These are phyloP conservation scores for Drechslerella coelobrocha DNA, from an alignment of 2,329 filamentous ascomycete genomes.

Conservation along the genomic window DNA sequence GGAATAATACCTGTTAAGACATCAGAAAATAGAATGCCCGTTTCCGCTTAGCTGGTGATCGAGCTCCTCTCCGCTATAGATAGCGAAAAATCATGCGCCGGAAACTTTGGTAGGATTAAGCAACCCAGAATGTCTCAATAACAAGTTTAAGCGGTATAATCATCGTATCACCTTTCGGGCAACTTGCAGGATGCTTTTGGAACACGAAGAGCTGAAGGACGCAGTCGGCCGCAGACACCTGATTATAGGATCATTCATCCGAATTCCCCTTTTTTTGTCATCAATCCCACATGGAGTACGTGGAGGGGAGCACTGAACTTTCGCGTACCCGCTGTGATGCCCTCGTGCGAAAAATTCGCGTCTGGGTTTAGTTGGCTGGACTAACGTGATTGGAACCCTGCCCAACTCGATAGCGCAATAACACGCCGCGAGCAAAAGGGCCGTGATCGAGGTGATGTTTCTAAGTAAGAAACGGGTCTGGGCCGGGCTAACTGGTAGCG, in stretches of 20 bases:
- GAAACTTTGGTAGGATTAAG: conserved; percentile 49
- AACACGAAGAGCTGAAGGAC: conserved; percentile 21
- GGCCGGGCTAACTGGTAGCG: conserved; percentile 40
- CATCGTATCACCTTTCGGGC: conserved; percentile 33
- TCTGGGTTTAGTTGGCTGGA: background rate
- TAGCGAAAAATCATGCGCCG: conserved; percentile 49
- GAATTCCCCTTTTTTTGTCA: background rate
- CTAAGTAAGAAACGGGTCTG: conserved; percentile 33
- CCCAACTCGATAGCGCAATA: conserved; percentile 47
- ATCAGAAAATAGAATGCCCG: conserved; percentile 42
- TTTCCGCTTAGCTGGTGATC: conserved; percentile 17
- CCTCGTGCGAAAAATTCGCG: conserved; percentile 8
- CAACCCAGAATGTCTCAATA: conserved; percentile 38
- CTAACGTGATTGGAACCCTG: conserved; percentile 47
- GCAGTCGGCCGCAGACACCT: conserved; percentile 32
- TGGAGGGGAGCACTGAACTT: background rate
- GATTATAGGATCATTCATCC: conserved; percentile 36
- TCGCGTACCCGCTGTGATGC: background rate
- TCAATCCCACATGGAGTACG: background rate
- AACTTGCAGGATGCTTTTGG: conserved; percentile 18
- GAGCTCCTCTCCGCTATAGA: conserved; percentile 48
- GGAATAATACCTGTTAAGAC: conserved; percentile 43
- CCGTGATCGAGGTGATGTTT: conserved; percentile 45
- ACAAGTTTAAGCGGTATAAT: conserved; percentile 9
- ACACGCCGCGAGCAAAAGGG: conserved; percentile 21